These are phyloP conservation scores for Lunularia cruciata DNA, from an alignment of 225 moss, liverwort and hornwort species.

Conservation along the genomic window DNA sequence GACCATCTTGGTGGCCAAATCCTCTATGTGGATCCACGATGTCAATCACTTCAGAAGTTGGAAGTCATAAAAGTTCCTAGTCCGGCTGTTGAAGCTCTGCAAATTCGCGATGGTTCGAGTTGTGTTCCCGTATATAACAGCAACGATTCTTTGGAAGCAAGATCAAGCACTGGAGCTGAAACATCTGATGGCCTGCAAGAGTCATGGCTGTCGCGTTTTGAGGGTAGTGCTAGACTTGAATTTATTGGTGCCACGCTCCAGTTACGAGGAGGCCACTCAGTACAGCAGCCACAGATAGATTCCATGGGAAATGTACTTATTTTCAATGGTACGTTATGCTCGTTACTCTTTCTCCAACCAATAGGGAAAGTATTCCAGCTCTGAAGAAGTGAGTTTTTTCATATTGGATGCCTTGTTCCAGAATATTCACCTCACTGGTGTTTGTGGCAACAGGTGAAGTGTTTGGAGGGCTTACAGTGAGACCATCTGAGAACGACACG, in stretches of 20 bases:
- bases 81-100: neutral
- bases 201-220: neutral
- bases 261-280: slow-evolving; percentile 66
- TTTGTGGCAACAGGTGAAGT: slow-evolving; percentile 60
- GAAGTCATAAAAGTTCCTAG: neutral
- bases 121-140: neutral
- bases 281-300: slow-evolving; percentile 75
- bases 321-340: slow-evolving; percentile 60
- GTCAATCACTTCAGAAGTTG: slow-evolving; percentile 26
- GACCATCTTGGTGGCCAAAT: slow-evolving; percentile 57
- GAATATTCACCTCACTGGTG: neutral
- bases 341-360: neutral
- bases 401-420: neutral
- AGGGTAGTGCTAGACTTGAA: slow-evolving; percentile 40
- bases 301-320: slow-evolving; percentile 65
- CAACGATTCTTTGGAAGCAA: neutral
- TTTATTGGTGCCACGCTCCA: slow-evolving; percentile 81
- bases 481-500: slow-evolving; percentile 61
- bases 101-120: neutral
- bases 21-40: slow-evolving; percentile 33
- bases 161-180: neutral
- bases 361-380: neutral
- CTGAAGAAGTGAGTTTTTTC: neutral
- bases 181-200: neutral
- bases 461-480: slow-evolving; percentile 76